These are phyloP conservation scores for Thalassiosira livingstoniorum DNA, from an alignment of 352 stramenopile species.

Conservation along the genomic window DNA sequence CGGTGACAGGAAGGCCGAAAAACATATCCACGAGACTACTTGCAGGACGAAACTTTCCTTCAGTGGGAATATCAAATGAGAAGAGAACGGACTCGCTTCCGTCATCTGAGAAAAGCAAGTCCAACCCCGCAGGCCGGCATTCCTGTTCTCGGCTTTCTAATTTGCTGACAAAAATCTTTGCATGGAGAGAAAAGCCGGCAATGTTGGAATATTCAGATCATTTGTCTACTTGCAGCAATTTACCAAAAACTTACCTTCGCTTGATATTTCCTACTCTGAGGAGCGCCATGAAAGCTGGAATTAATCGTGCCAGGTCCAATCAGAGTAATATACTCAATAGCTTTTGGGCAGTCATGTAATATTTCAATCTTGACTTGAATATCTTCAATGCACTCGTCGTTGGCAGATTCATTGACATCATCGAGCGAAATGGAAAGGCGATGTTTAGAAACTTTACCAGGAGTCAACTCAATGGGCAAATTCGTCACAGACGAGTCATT, in stretches of 20 bases:
- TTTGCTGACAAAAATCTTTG: constrained; percentile 45
- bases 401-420: constrained; percentile 4
- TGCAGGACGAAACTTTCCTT: constrained; percentile 44
- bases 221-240: neutral
- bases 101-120: constrained; percentile 46
- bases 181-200: neutral
- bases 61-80: constrained; percentile 21
- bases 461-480: constrained; percentile 28
- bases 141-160: constrained; percentile 21
- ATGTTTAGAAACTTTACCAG: constrained; percentile 32
- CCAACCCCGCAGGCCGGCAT: constrained; percentile 20
- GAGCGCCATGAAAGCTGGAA: constrained; percentile 11
- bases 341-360: constrained; percentile 30
- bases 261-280: constrained; percentile 29
- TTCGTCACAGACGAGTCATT: neutral
- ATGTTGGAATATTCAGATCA: neutral
- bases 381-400: constrained; percentile 39
- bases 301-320: constrained; percentile 10
- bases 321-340: constrained; percentile 44
- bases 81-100: constrained; percentile 39
- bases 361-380: constrained; percentile 40
- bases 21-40: constrained; percentile 30
- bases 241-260: constrained; percentile 31
- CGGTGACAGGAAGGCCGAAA: constrained; percentile 22
- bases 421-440: constrained; percentile 20